Base-by-base conservation (phyloP, 345 rosid species). In the Salix arbutifolia region DNA sequence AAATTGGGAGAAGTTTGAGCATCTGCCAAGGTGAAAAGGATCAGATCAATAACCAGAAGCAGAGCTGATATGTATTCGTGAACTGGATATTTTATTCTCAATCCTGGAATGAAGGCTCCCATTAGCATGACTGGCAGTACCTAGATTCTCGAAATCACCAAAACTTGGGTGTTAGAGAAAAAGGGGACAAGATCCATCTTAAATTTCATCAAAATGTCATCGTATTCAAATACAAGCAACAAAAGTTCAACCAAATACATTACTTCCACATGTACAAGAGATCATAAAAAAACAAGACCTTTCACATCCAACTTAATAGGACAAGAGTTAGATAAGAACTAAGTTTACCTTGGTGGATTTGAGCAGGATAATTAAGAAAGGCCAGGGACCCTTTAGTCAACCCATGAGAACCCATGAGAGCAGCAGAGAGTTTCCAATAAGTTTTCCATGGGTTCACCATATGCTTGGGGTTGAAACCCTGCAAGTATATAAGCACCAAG, bases 391-490 rank as follows among this genome's bases (percentile, higher is more conserved):
- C 96, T 80, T 96, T 96, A 37, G 99, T 96, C 66, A 96, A 83
- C 11, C 99, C 99, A 83, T 92, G 96, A 48, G 99, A 96, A 67
- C 96, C 97, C 97, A 96, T 93, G 53, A 96, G 89, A 77, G 93
- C 99, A n/a, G 97, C 99, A 76, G 98, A 93, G 78, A 96, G 97
- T 78, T 92, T 96, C 66, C 87, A 91, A 76, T 96, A 96, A 65
- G 99, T 91, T 81, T 88, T 90, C 99, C 97, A 93, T 7, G 99
- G 98, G 73, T 96, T 96, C 83, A 92, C 97, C 78, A 93, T 96
- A 61, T 96, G 94, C 83, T 90, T 92, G 25, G 91, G 82, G 73
- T 91, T 89, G 89, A 93, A 96, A 44, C 99, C 99, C 87, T 91
- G 98, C 66, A 96, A 85, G 83, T 93, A 93, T 77, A 96, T 92